A percentile compares a stretch with the other conserved stretches of the same genome.
Evolutionary conservation across 352 stramenopile species (phyloP).

Genomic region (Halophytophthora batemanensis): DNA sequence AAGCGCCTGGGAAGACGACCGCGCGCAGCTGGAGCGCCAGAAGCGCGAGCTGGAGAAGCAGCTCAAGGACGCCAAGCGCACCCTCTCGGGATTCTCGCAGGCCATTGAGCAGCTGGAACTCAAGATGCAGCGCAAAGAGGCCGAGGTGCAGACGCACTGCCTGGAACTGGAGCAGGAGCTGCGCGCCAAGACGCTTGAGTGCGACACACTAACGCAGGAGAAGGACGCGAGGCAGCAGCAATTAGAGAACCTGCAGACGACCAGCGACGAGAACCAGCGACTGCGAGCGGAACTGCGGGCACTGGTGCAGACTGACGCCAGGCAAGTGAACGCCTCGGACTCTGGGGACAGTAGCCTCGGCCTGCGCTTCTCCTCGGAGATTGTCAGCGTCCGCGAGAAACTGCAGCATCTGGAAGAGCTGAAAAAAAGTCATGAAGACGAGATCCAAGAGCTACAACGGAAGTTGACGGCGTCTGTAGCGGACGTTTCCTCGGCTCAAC

Average conservation of each 20-base stretch:
- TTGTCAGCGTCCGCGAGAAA: constrained; percentile 27
- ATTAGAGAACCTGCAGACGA: constrained; percentile 35
- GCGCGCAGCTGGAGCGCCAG: constrained; percentile 36
- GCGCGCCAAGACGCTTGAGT: constrained; percentile 37
- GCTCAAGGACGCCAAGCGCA: constrained; percentile 52
- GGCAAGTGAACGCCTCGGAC: constrained; percentile 6
- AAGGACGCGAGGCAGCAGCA: constrained; percentile 14
- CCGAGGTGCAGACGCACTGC: constrained; percentile 51
- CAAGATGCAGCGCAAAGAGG: constrained; percentile 73
- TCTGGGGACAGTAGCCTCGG: no score
- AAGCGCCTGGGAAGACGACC: constrained; percentile 40
- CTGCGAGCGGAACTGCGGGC: constrained; percentile 34
- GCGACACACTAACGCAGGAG: constrained; percentile 32
- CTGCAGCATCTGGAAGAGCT: constrained; percentile 29
- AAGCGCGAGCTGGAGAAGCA: constrained; percentile 54
- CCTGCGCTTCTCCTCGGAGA: constrained; percentile 29
- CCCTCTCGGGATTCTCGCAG: constrained; percentile 57
- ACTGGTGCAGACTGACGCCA: constrained; percentile 12
- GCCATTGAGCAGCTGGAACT: constrained; percentile 75
- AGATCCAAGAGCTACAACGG: constrained; percentile 33
- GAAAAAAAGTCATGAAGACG: constrained; percentile 24
- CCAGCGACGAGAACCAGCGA: constrained; percentile 39
- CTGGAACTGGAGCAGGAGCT: constrained; percentile 56
- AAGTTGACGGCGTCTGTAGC: constrained; percentile 24
- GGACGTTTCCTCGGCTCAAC: constrained; percentile 23